Evolutionary conservation across 768 basidiomycete genomes (phyloP).

Genomic region (Suillus lakei): DNA sequence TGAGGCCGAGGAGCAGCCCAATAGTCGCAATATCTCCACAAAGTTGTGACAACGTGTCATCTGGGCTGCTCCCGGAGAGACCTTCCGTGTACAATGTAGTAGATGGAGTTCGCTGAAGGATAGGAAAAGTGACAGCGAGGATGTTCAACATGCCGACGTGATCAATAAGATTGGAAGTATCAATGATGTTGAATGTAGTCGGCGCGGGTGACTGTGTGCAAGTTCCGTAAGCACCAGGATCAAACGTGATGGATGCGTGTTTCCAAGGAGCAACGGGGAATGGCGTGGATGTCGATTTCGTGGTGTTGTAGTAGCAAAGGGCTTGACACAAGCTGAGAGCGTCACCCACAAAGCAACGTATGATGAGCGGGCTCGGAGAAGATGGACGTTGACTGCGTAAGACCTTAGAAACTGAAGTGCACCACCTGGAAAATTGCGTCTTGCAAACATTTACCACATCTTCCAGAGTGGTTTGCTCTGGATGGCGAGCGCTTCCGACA

Average conservation of each 20-base stretch:
- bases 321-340: slow-evolving; percentile 34
- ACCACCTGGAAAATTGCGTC: slow-evolving; percentile 33
- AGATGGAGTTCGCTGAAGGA: slow-evolving; percentile 26
- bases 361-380: slow-evolving; percentile 14
- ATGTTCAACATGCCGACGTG: slow-evolving; percentile 35
- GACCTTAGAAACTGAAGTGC: slow-evolving; percentile 21
- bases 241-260: slow-evolving; percentile 25
- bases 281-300: slow-evolving; percentile 18
- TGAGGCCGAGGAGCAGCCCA: slow-evolving; percentile 29
- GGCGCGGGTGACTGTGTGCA: slow-evolving; percentile 24
- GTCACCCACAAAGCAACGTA: slow-evolving; percentile 37
- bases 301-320: slow-evolving; percentile 17
- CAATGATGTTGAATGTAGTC: slow-evolving; percentile 31
- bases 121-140: slow-evolving; percentile 24
- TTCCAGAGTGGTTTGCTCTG: neutral
- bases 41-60: slow-evolving; percentile 20
- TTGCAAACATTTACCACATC: slow-evolving; percentile 1
- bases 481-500: neutral
- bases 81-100: slow-evolving; percentile 34
- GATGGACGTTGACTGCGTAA: slow-evolving; percentile 9
- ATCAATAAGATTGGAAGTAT: too few relatives aligned
- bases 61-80: slow-evolving; percentile 18
- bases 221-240: slow-evolving; percentile 23
- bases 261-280: slow-evolving; percentile 28
- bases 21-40: too few relatives aligned